Base-by-base conservation (phyloP, 1,284 basidiomycete species). In the Puccinia coronata region DNA sequence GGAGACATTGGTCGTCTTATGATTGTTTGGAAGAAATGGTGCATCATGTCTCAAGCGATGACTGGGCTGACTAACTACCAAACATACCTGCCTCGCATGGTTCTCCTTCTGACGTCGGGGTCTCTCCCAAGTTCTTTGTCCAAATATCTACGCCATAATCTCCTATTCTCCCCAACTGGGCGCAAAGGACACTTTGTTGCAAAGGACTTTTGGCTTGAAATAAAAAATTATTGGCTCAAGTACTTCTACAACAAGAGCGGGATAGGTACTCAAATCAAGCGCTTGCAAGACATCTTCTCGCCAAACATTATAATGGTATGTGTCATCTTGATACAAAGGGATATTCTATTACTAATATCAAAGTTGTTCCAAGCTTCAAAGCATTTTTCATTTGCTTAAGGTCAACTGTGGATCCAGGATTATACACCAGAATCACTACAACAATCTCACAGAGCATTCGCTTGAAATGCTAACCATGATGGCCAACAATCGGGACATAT, bases 241-340 rank as follows among this genome's bases (percentile, higher is more conserved):
- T 70, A 16, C n/a, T 70, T 70, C n/a, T 70, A 70, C 43, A 70
- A 70, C 11, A 70, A 70, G 25, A 61, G 16, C 23, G 57, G 57
- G 12, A 28, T 5, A 9, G 57, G 57, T 12, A 61, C 57, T 4
- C 5, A 61, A 5, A 61, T 61, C 5, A 14, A 61, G 5, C 20
- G 57, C 34, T 25, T 61, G 20, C 57, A 61, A 61, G 25, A 61
- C 11, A 18, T 61, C 25, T 36, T 61, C 25, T 61, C 57, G 8
- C 28, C 20, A 5, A 61, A 61, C 34, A 61, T 61, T 28, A 12
- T 18, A 3, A 8, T 61, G n/a, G 57, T 61, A 61, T 61, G 25
- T 61, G 6, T 43, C 43, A 6, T 43, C 43, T 8, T 57, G 25
- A 28, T 28, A 31, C 31, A 20, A 12, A 51, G 12, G 49, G 23